These are phyloP conservation scores for Bothriochloa decipiens DNA, from an alignment of 176 grass and related monocot species.

Conservation along the genomic window DNA sequence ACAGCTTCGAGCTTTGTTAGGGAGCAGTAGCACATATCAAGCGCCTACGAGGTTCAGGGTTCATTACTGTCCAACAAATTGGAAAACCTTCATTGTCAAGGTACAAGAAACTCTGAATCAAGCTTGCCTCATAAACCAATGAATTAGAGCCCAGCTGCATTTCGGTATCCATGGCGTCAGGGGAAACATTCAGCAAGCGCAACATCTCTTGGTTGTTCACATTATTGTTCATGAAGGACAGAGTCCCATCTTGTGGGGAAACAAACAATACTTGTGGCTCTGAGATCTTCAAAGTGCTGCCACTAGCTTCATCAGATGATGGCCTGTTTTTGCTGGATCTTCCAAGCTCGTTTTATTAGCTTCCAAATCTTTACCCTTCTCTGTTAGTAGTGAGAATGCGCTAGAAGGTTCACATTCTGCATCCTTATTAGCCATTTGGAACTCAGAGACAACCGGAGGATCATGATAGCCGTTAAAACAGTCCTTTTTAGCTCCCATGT, in stretches of 20 bases:
- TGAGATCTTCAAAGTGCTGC: neutral
- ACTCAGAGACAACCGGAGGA: neutral
- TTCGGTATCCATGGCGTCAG: slow-evolving; percentile 38
- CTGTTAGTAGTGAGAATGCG: slow-evolving; percentile 5
- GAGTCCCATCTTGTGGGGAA: slow-evolving; percentile 58
- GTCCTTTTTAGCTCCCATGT: slow-evolving; percentile 20
- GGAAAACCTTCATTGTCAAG: slow-evolving; percentile 67
- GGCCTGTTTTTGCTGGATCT: slow-evolving; percentile 22
- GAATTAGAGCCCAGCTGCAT: slow-evolving; percentile 29
- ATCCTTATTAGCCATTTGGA: slow-evolving; percentile 19
- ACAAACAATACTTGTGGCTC: slow-evolving; percentile 63
- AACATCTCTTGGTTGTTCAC: slow-evolving; percentile 29
- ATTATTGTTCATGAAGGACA: slow-evolving; percentile 51
- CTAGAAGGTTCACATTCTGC: slow-evolving; percentile 4
- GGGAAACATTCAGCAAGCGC: slow-evolving; percentile 43
- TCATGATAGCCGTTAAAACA: neutral
- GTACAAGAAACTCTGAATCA: slow-evolving; percentile 68
- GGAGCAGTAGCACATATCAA: slow-evolving; percentile 19
- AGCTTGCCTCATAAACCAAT: slow-evolving; percentile 60
- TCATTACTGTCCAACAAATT: slow-evolving; percentile 48
- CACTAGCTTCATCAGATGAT: slow-evolving; percentile 38
- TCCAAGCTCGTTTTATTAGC: slow-evolving; percentile 22
- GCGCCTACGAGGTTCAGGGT: slow-evolving; percentile 41
- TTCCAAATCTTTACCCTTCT: slow-evolving; percentile 22
- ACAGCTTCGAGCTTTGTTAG: slow-evolving; percentile 25